Evolutionary conservation across 805 yeast species (phyloP).

Genomic region (Wickerhamiella australiensis): DNA sequence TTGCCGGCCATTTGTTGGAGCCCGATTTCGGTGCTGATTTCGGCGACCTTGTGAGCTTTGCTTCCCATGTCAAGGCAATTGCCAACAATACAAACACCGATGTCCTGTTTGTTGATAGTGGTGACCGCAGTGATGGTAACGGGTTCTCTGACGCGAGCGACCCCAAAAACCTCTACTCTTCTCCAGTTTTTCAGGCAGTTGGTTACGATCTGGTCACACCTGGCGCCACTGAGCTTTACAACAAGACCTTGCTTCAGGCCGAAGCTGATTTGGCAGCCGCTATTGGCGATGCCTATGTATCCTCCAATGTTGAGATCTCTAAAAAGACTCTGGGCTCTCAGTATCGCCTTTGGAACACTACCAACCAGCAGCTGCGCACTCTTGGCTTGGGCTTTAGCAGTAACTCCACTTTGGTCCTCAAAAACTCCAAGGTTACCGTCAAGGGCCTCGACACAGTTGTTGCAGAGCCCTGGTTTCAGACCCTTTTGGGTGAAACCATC

Average conservation of each 20-base stretch:
- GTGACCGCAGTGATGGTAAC: slow-evolving; percentile 89
- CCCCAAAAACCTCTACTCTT: slow-evolving; percentile 54
- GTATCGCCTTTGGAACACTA: slow-evolving; percentile 53
- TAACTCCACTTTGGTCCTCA: slow-evolving; percentile 69
- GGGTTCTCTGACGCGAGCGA: slow-evolving; percentile 62
- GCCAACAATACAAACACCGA: slow-evolving; percentile 43
- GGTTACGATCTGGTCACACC: slow-evolving; percentile 69
- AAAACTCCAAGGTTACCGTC: slow-evolving; percentile 47
- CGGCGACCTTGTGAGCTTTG: slow-evolving; percentile 78
- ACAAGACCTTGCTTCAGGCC: slow-evolving; percentile 51
- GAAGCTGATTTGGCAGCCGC: slow-evolving; percentile 39
- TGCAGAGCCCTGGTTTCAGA: slow-evolving; percentile 50
- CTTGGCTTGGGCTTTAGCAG: slow-evolving; percentile 69
- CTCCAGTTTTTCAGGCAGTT: slow-evolving; percentile 45
- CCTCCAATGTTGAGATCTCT: slow-evolving; percentile 30
- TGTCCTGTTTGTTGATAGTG: slow-evolving; percentile 65
- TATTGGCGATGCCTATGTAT: slow-evolving; percentile 50
- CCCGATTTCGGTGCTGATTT: slow-evolving; percentile 50
- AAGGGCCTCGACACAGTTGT: slow-evolving; percentile 46
- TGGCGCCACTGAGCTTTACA: slow-evolving; percentile 84
- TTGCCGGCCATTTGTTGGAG: slow-evolving; percentile 77
- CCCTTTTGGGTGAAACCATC: slow-evolving; percentile 25
- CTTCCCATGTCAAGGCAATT: slow-evolving; percentile 35
- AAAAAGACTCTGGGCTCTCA: slow-evolving; percentile 51
- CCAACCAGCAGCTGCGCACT: slow-evolving; percentile 37